Base-by-base conservation (phyloP, 2,329 filamentous ascomycete species). In the Xylaria sp. region DNA sequence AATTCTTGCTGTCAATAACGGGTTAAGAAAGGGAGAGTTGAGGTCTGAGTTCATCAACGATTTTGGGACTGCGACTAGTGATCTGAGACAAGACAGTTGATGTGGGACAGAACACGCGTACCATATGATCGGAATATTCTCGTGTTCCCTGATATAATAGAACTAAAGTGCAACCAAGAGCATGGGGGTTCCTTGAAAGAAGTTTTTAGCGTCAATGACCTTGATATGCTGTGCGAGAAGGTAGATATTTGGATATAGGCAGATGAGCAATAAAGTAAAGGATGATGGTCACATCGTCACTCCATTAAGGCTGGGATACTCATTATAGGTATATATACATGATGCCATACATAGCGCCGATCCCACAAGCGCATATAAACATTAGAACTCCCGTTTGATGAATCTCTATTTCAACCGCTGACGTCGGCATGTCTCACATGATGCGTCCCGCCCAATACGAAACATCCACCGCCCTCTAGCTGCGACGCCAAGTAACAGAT, bases 401-500 rank as follows among this genome's bases (percentile, higher is more conserved):
- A 20, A 39, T n/a, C 53, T 28, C 28, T 46, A 70, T 53, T 25
- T 70, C 58, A 68, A n/a, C 12, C 18, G 23, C 32, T 53, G 48
- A 63, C 36, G 65, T 78, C 75, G 28, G 76, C 72, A 70, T 78
- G 76, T 53, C 74, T 69, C 18, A 75, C 74, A 56, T 73, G 69
- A 67, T 77, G 76, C 30, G 52, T 71, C 9, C 77, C 77, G 18
- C 76, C 77, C 13, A 78, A 58, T 8, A 77, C 69, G 28, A 75
- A 78, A 58, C 76, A 78, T 3, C 75, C 72, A 34, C 74, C 74
- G 10, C 75, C 74, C 10, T 57, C 70, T 12, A 74, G 55, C 13
- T 73, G 72, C 48, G 73, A 72, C 3, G 73, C 74, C 43, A 74
- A 60, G 52, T 80, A 81, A 69, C 78, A 80, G 20, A 81, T 67